Evolutionary conservation across 2,329 filamentous ascomycete species (phyloP).

Genomic region (Alternaria sp.): DNA sequence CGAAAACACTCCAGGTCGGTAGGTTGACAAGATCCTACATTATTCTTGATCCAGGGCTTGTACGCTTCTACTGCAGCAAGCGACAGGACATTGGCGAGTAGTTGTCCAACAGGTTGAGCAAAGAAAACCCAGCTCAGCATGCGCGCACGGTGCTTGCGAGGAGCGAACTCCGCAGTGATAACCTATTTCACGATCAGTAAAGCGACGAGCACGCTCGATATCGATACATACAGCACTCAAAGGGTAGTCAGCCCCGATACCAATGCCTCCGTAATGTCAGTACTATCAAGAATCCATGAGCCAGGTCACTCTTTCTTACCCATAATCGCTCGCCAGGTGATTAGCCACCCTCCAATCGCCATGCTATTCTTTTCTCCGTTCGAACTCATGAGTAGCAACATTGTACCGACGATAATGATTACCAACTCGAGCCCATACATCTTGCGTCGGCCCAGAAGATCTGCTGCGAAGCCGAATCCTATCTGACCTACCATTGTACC

Average conservation of each 20-base stretch:
- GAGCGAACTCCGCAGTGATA: slow-evolving; percentile 52
- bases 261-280: slow-evolving; percentile 31
- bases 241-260: slow-evolving; percentile 51
- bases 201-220: neutral
- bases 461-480: slow-evolving; percentile 51
- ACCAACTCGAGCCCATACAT: slow-evolving; percentile 54
- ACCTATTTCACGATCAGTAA: slow-evolving; percentile 19
- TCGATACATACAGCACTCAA: slow-evolving; percentile 40
- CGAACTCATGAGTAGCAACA: slow-evolving; percentile 51
- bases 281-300: neutral
- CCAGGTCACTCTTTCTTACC: slow-evolving; percentile 28
- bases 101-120: slow-evolving; percentile 54
- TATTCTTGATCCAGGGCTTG: slow-evolving; percentile 32
- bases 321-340: slow-evolving; percentile 52
- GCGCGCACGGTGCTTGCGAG: slow-evolving; percentile 47
- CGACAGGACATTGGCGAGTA: slow-evolving; percentile 43
- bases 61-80: slow-evolving; percentile 39
- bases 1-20: slow-evolving; percentile 37
- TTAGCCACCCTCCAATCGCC: slow-evolving; percentile 51
- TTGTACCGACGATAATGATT: slow-evolving; percentile 52
- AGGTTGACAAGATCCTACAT: slow-evolving; percentile 18
- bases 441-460: slow-evolving; percentile 48
- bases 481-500: slow-evolving; percentile 52
- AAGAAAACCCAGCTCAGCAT: slow-evolving; percentile 55
- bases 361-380: slow-evolving; percentile 47